Percentiles rank a stretch among this genome's conserved stretches.
Evolutionary conservation across 2,329 filamentous ascomycete species (phyloP).

Genomic region (Golovinomyces cichoracearum): DNA sequence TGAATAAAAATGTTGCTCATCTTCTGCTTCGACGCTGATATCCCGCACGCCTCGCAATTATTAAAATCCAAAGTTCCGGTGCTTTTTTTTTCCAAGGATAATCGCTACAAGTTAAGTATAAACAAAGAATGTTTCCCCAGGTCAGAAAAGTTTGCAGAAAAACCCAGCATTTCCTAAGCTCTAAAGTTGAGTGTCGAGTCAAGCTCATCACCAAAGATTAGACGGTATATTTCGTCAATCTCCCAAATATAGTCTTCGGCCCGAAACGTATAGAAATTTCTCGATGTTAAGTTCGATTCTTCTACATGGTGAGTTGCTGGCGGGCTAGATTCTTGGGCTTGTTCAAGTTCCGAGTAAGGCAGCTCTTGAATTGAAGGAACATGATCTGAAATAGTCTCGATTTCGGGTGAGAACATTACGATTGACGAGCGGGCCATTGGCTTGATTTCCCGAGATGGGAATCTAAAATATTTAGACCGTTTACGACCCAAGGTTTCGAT

Average conservation of each 20-base stretch:
- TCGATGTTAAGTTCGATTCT: slow-evolving; percentile 38
- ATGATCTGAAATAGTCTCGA: slow-evolving; percentile 22
- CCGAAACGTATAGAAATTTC: slow-evolving; percentile 45
- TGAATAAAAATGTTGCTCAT: too few relatives aligned
- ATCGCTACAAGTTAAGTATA: too few relatives aligned
- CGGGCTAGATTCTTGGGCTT: slow-evolving; percentile 18
- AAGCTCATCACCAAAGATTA: slow-evolving; percentile 9
- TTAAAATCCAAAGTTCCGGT: too few relatives aligned
- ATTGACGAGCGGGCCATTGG: slow-evolving; percentile 29
- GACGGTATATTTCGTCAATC: slow-evolving; percentile 34
- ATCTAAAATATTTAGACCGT: slow-evolving; percentile 32
- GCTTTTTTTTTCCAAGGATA: too few relatives aligned
- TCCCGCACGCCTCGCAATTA: too few relatives aligned
- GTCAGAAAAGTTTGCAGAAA: too few relatives aligned
- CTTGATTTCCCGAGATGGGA: slow-evolving; percentile 32
- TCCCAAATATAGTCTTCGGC: slow-evolving; percentile 67
- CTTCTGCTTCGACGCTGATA: too few relatives aligned
- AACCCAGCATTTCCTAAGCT: too few relatives aligned
- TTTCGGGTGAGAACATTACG: slow-evolving; percentile 12
- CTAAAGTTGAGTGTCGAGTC: too few relatives aligned
- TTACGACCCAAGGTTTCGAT: slow-evolving; percentile 30
- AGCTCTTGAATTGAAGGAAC: slow-evolving; percentile 78
- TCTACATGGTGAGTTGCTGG: slow-evolving; percentile 45
- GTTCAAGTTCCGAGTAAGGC: slow-evolving; percentile 75
- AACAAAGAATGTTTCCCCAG: too few relatives aligned